Base-by-base conservation (phyloP, 192 early-diverging fungal species). In the Gryganskiella cystojenkinii region DNA sequence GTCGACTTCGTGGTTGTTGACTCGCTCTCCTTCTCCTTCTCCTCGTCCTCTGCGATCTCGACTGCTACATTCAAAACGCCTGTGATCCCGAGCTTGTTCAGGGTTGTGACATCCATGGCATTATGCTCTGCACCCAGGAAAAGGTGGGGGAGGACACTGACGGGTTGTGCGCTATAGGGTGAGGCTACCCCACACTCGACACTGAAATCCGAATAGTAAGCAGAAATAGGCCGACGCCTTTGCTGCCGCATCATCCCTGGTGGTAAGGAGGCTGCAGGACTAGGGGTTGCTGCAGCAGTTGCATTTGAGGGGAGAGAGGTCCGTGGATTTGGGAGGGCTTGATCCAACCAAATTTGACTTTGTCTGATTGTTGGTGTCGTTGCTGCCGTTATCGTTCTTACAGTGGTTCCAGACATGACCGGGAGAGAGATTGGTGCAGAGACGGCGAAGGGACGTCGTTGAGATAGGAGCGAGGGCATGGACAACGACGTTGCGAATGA, bases 21-120 rank as follows among this genome's bases (percentile, higher is more conserved):
- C n/a, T n/a, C n/a, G n/a, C n/a, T n/a, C n/a, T n/a, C n/a, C n/a
- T n/a, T n/a, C n/a, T n/a, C n/a, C n/a, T n/a, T n/a, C n/a, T n/a
- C n/a, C n/a, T n/a, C n/a, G n/a, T n/a, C 59, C n/a, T 19, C 85
- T 33, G 79, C 56, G n/a, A 95, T 87, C 67, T 95, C 93, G 20
- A 86, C 71, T n/a, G 92, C 93, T n/a, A 93, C 91, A 80, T 94
- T 94, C 49, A 95, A 43, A 40, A 95, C 86, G 31, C 62, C 82
- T 2, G 83, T 80, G 65, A 94, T 84, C 24, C 80, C 73, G 15
- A 90, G 80, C 31, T 78, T 46, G 0, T 79, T 61, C 0, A 95
- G 72, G 4, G 81, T 47, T 10, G 54, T 53, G 5, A 79, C 37
- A 65, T 93, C 84, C 28, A 67, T 64, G n/a, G 91, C 90, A 64